Percentiles rank a stretch among this genome's conserved stretches.
Conservation (phyloP, 768 basidiomycete species). For the Mycena galopus region DNA sequence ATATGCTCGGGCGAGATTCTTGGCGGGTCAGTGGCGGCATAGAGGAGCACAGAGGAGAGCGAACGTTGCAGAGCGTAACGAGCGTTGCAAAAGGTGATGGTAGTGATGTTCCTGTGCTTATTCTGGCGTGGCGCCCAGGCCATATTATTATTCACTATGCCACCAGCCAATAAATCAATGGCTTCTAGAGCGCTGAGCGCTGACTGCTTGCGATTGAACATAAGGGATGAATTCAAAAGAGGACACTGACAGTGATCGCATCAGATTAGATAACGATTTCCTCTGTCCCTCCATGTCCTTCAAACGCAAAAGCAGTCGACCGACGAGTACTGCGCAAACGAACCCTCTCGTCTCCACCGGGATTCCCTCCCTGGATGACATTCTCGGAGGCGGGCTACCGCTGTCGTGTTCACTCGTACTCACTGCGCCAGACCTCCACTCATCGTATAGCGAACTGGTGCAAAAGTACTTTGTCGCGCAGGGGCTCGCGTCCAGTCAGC, state of each 20-base stretch:
- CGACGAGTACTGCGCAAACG: neutral
- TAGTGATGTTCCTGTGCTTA: too few species aligned
- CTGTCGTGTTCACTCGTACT: conserved; percentile 80
- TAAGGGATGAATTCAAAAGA: too few species aligned
- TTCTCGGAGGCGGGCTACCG: conserved; percentile 93
- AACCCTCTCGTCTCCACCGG: conserved; percentile 72
- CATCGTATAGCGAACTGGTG: conserved; percentile 86
- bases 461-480: conserved; percentile 93
- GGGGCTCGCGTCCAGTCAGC: conserved; percentile 81
- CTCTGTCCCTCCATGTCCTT: conserved; percentile 31
- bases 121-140: too few species aligned
- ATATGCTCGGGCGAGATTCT: neutral
- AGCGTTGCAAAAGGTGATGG: too few species aligned
- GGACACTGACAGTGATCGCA: too few species aligned
- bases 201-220: too few species aligned
- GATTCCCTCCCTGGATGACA: conserved; percentile 93
- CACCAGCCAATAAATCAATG: too few species aligned
- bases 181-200: too few species aligned
- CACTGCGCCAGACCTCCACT: conserved; percentile 88
- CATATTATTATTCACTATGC: too few species aligned
- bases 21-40: neutral
- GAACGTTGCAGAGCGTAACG: too few species aligned
- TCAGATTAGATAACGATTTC: too few species aligned
- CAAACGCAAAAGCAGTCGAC: conserved; percentile 26
- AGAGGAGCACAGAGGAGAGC: too few species aligned